Conservation (phyloP, 352 stramenopile species). For the Globisporangium nodosum region DNA sequence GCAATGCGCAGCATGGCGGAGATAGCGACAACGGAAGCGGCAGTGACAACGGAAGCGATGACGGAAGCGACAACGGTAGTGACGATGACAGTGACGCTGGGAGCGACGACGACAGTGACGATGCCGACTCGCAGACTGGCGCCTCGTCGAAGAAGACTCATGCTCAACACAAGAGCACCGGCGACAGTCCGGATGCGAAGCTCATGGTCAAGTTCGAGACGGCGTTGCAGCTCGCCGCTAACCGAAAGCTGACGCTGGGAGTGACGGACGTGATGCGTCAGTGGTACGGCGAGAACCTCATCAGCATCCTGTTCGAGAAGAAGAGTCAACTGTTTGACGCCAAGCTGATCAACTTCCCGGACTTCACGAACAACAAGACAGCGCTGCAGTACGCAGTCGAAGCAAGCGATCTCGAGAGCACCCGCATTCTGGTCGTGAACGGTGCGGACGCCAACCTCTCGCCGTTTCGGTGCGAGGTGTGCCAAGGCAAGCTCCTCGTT, state of each 20-base stretch:
- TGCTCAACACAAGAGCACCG: neutral
- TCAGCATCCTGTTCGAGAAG: slow-evolving; percentile 43
- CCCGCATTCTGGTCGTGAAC: slow-evolving; percentile 26
- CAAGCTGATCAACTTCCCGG: slow-evolving; percentile 36
- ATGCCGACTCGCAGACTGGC: neutral
- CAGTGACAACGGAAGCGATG: slow-evolving; percentile 10
- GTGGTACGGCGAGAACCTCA: slow-evolving; percentile 54
- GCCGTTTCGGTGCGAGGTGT: slow-evolving; percentile 34
- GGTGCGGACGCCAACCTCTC: slow-evolving; percentile 51
- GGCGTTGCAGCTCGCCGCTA: slow-evolving; percentile 44
- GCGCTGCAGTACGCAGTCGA: slow-evolving; percentile 54
- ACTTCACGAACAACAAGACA: slow-evolving; percentile 46
- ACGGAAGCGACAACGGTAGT: slow-evolving; percentile 5
- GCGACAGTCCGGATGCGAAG: slow-evolving; percentile 8
- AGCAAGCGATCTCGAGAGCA: slow-evolving; percentile 32
- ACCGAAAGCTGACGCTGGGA: slow-evolving; percentile 32
- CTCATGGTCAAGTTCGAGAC: slow-evolving; percentile 33
- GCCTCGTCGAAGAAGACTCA: neutral
- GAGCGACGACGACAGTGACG: neutral
- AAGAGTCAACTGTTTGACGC: slow-evolving; percentile 26
- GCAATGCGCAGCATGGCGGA: neutral
- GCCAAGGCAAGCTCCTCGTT: slow-evolving; percentile 11
- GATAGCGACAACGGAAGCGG: slow-evolving; percentile 1
- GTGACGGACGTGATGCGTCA: slow-evolving; percentile 20
- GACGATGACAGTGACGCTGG: slow-evolving; percentile 1